A percentile compares a stretch with the other conserved stretches of the same genome.
These are phyloP conservation scores for Priceomyces castillae DNA, from an alignment of 805 yeast genomes.

Conservation along the genomic window DNA sequence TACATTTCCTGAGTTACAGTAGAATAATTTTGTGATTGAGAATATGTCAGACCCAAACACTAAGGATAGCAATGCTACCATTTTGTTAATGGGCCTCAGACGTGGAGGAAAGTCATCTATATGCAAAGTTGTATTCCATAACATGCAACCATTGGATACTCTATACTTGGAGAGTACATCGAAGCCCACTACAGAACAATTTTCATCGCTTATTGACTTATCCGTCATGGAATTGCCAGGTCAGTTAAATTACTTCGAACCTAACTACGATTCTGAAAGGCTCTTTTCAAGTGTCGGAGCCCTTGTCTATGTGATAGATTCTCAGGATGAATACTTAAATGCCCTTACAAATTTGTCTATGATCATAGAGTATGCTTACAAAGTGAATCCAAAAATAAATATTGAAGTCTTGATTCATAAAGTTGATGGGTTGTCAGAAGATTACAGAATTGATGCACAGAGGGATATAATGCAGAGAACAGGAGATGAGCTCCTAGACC, in stretches of 20 bases:
- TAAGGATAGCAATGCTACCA: conserved; percentile 69
- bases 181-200: conserved; percentile 81
- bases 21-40: conserved; percentile 13
- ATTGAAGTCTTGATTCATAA: conserved; percentile 94
- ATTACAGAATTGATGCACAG: conserved; percentile 90
- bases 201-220: conserved; percentile 78
- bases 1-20: not conserved
- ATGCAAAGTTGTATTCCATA: conserved; percentile 92
- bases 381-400: conserved; percentile 78
- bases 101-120: conserved; percentile 93
- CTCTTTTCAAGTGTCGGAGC: conserved; percentile 84
- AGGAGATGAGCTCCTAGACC: conserved; percentile 86
- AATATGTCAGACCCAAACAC: conserved; percentile 25
- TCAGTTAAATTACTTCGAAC: conserved; percentile 85
- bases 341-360: conserved; percentile 86
- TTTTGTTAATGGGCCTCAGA: conserved; percentile 84
- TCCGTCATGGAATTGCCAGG: conserved; percentile 95
- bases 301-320: conserved; percentile 88
- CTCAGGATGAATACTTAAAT: conserved; percentile 91
- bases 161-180: conserved; percentile 86
- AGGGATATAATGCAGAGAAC: conserved; percentile 95
- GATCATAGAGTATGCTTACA: conserved; percentile 83
- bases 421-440: conserved; percentile 93
- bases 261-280: conserved; percentile 73
- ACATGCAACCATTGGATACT: conserved; percentile 94